phyloP scores from a whole-genome alignment of 208 protist genomes.

The Leishmania braziliensis region DNA sequence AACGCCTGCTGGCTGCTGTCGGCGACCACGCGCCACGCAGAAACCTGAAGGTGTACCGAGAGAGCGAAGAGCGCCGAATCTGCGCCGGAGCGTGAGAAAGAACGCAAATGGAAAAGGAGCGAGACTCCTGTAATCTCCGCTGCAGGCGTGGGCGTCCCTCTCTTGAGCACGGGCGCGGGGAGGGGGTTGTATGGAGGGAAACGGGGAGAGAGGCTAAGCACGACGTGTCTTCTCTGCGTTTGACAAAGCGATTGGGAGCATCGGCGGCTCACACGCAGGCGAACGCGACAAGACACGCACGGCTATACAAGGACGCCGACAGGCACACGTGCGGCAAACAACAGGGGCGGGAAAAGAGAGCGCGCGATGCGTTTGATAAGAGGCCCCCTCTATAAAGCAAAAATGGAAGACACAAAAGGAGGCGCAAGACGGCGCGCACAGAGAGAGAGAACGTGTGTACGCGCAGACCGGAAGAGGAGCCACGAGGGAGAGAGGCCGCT shows the following conservation, averaged over 20 bases:
- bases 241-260: neutral
- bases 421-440: neutral
- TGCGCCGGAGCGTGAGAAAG: neutral
- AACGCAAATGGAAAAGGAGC: neutral
- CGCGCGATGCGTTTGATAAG: neutral
- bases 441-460: neutral
- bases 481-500: neutral
- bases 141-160: neutral
- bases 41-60: neutral
- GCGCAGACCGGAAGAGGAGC: neutral
- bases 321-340: neutral
- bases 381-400: neutral
- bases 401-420: neutral
- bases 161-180: neutral
- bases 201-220: neutral
- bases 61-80: neutral
- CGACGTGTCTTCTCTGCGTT: neutral
- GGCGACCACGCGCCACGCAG: neutral
- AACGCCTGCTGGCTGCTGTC: too few relatives aligned
- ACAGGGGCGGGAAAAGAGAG: neutral
- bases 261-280: neutral
- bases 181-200: neutral
- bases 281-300: neutral
- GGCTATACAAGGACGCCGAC: neutral
- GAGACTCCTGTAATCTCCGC: neutral